Evolutionary conservation across 2,329 filamentous ascomycete genomes (phyloP).

Genomic region (Drechslera avenae): DNA sequence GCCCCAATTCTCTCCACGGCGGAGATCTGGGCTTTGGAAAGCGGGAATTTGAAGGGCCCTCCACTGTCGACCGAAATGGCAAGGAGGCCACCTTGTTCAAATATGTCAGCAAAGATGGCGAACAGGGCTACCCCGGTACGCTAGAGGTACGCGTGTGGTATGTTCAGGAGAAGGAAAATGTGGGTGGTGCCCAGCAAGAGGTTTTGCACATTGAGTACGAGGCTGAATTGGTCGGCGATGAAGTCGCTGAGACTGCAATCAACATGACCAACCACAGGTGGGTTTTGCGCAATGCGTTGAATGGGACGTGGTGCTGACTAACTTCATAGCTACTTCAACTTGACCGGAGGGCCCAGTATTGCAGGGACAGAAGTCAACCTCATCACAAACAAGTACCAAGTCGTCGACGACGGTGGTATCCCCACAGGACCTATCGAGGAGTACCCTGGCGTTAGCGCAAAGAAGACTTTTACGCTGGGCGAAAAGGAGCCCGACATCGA

Average conservation of each 20-base stretch:
- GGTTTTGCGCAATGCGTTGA: neutral
- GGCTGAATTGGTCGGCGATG: constrained; percentile 73
- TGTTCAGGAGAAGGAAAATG: constrained; percentile 70
- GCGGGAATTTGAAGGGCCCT: constrained; percentile 75
- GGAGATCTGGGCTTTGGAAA: constrained; percentile 77
- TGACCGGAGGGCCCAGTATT: constrained; percentile 63
- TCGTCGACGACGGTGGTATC: constrained; percentile 74
- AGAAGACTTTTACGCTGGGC: constrained; percentile 74
- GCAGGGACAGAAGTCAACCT: constrained; percentile 66
- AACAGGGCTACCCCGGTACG: constrained; percentile 88
- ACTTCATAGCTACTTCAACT: constrained; percentile 67
- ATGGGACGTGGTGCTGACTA: neutral
- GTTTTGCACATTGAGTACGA: constrained; percentile 89
- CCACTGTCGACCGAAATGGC: constrained; percentile 57
- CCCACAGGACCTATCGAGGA: constrained; percentile 70
- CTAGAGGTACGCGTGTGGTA: constrained; percentile 81
- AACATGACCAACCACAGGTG: constrained; percentile 97
- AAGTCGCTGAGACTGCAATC: constrained; percentile 85
- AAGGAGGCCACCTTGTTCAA: constrained; percentile 54
- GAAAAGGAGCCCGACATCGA: constrained; percentile 76
- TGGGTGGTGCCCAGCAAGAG: constrained; percentile 66
- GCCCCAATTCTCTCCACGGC: constrained; percentile 67
- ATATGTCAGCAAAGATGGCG: constrained; percentile 74
- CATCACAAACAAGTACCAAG: constrained; percentile 69
- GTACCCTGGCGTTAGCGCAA: constrained; percentile 68